phyloP scores from a whole-genome alignment of 306 rosid genomes.

The Trifolium dubium region DNA sequence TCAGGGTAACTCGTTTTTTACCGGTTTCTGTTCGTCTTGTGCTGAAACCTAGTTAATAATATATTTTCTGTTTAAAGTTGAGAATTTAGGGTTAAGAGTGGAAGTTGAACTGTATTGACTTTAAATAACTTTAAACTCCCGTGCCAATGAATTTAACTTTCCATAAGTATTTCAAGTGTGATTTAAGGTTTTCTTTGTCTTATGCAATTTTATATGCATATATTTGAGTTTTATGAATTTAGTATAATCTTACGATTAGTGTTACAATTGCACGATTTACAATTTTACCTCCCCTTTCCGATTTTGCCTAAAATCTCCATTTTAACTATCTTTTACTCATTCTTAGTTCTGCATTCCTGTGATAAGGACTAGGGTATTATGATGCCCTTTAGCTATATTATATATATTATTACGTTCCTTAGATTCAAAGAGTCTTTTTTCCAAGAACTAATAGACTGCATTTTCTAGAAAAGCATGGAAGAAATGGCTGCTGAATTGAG shows the following conservation, averaged over 20 bases:
- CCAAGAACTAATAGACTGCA: background rate
- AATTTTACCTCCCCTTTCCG: too few relatives aligned
- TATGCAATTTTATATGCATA: too few relatives aligned
- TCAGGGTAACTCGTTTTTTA: background rate
- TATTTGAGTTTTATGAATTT: too few relatives aligned
- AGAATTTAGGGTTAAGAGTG: background rate
- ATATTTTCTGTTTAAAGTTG: too few relatives aligned
- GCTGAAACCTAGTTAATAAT: too few relatives aligned
- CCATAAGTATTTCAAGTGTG: too few relatives aligned
- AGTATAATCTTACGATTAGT: too few relatives aligned
- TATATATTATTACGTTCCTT: background rate
- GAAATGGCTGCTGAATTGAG: slow-evolving; percentile 70
- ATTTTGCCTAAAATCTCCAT: too few relatives aligned
- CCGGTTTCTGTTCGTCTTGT: background rate
- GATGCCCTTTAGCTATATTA: background rate
- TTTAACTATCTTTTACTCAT: too few relatives aligned
- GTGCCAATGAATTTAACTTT: too few relatives aligned
- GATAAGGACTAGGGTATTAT: background rate
- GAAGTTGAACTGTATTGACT: background rate
- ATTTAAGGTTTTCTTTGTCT: too few relatives aligned
- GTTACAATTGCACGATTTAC: too few relatives aligned
- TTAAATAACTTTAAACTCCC: background rate
- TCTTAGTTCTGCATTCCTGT: background rate
- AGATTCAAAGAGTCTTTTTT: background rate
- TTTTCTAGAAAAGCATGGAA: slow-evolving; percentile 67